Percentiles rank a stretch among this genome's conserved stretches.
Conservation (phyloP, 2,329 filamentous ascomycete genomes). For the Diaporthe humulicola region DNA sequence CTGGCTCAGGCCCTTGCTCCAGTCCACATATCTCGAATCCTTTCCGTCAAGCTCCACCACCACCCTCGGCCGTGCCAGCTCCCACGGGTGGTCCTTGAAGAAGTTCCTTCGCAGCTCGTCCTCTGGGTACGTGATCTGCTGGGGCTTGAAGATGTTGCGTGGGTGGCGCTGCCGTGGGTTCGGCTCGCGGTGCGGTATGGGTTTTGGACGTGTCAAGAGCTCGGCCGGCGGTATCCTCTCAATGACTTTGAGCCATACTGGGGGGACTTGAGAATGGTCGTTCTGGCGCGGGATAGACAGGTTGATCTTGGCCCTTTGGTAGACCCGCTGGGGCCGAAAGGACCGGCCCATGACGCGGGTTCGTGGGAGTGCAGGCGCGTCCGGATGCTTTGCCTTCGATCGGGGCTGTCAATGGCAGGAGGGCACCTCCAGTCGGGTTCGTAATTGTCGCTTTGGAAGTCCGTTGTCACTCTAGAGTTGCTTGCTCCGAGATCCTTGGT, state of each 20-base stretch:
- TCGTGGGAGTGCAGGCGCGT: constrained; percentile 29
- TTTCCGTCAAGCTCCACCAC: constrained; percentile 89
- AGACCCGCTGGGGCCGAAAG: constrained; percentile 57
- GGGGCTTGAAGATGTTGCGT: constrained; percentile 84
- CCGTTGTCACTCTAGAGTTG: constrained; percentile 46
- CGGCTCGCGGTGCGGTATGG: constrained; percentile 58
- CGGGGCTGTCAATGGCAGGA: neutral
- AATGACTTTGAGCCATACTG: constrained; percentile 66
- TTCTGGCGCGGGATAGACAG: constrained; percentile 51
- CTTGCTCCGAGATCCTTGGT: constrained; percentile 51
- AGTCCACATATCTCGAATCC: constrained; percentile 82
- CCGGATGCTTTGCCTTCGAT: neutral
- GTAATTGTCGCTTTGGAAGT: neutral
- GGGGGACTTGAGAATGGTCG: constrained; percentile 47
- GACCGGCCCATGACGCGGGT: constrained; percentile 49
- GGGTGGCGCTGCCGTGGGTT: constrained; percentile 70
- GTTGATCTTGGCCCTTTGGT: constrained; percentile 54
- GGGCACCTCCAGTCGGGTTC: neutral
- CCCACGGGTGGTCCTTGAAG: constrained; percentile 97
- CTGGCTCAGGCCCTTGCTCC: constrained; percentile 82
- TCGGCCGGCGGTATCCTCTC: constrained; percentile 70
- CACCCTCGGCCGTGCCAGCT: constrained; percentile 88
- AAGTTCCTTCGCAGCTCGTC: constrained; percentile 85
- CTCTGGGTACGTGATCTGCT: constrained; percentile 83
- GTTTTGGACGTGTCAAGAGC: constrained; percentile 66